Evolutionary conservation across 2,329 filamentous ascomycete genomes (phyloP).

Genomic region (Cyclaneusma minus): DNA sequence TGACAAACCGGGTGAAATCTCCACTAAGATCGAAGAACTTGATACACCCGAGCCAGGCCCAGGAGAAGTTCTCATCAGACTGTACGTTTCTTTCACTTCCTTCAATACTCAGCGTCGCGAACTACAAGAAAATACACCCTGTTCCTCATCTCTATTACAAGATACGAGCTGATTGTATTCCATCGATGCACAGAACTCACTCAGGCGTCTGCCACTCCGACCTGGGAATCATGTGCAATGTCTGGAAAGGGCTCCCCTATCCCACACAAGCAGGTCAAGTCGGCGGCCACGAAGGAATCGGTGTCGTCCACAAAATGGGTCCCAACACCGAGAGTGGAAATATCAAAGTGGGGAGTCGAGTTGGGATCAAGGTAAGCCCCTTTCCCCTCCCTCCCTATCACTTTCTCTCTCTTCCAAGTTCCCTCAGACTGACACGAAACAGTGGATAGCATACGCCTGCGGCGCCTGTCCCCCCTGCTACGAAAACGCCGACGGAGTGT

Average conservation of each 20-base stretch:
- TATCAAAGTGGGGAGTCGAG: slow-evolving; percentile 50
- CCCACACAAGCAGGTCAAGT: slow-evolving; percentile 46
- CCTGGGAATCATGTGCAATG: slow-evolving; percentile 36
- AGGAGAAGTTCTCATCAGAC: slow-evolving; percentile 45
- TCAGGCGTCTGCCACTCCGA: slow-evolving; percentile 52
- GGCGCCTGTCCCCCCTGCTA: slow-evolving; percentile 34
- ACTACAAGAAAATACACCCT: not conserved
- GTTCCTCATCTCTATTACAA: not conserved
- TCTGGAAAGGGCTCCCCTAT: slow-evolving; percentile 28
- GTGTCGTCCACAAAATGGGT: slow-evolving; percentile 48
- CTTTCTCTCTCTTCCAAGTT: slow-evolving; percentile 7
- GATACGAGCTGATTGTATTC: slow-evolving; percentile 1
- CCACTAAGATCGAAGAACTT: slow-evolving; percentile 45
- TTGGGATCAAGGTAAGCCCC: slow-evolving; percentile 48
- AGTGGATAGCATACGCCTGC: slow-evolving; percentile 38
- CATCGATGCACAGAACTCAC: slow-evolving; percentile 40
- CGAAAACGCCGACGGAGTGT: slow-evolving; percentile 46
- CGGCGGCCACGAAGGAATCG: slow-evolving; percentile 56
- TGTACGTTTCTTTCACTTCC: slow-evolving; percentile 23
- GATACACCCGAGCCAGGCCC: slow-evolving; percentile 48
- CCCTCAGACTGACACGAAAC: slow-evolving; percentile 11
- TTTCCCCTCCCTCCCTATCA: slow-evolving; percentile 36
- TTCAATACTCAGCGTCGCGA: not conserved
- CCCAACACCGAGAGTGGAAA: slow-evolving; percentile 36
- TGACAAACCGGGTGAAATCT: slow-evolving; percentile 48